Conservation (phyloP, 2,329 filamentous ascomycete species). For the Phyllosticta paracitricarpa region DNA sequence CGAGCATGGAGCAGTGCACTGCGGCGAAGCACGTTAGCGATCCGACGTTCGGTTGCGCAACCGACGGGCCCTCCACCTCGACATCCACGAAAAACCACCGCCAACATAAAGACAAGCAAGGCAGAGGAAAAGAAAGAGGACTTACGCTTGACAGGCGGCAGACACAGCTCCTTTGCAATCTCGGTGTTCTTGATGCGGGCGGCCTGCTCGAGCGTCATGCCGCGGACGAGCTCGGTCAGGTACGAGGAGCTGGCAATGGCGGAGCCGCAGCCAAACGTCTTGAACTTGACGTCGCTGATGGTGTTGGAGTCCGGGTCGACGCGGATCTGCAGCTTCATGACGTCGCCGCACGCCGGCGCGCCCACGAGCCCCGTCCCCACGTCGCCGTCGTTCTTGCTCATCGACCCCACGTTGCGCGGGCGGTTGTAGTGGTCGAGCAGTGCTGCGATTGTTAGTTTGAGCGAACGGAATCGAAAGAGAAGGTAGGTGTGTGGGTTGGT, state of each 20-base stretch:
- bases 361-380: constrained; percentile 88
- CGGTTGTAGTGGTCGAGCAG: constrained; percentile 72
- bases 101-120: neutral
- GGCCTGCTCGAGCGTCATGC: constrained; percentile 94
- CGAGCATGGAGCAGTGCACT: constrained; percentile 90
- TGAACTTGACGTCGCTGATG: constrained; percentile 93
- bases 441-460: constrained; percentile 33
- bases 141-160: constrained; percentile 79
- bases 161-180: constrained; percentile 90
- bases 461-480: neutral
- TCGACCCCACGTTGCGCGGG: constrained; percentile 68
- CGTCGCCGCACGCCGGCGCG: constrained; percentile 83
- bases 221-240: constrained; percentile 84
- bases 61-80: neutral
- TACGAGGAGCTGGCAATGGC: constrained; percentile 94
- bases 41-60: neutral
- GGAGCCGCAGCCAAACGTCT: constrained; percentile 90
- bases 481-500: neutral
- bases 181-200: constrained; percentile 91
- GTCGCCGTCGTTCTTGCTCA: constrained; percentile 68
- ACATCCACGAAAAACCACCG: too few species aligned
- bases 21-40: constrained; percentile 16
- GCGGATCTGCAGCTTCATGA: constrained; percentile 89
- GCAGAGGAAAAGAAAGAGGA: constrained; percentile 17
- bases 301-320: constrained; percentile 81